Percentiles rank a stretch among this genome's conserved stretches.
phyloP scores from a whole-genome alignment of 345 rosid genomes.

The Arabis hirsuta region DNA sequence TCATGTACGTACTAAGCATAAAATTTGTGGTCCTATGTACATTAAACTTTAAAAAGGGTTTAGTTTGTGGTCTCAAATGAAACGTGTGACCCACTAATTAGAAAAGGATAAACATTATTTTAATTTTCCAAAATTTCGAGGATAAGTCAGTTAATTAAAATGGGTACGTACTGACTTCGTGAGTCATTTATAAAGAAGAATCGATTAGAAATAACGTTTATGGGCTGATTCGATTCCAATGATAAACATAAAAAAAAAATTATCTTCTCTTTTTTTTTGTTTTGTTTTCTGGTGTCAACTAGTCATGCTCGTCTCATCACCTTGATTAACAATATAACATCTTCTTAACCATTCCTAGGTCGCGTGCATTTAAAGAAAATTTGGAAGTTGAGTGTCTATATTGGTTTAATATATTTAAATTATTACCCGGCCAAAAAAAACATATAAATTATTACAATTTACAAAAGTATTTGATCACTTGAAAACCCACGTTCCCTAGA shows the following conservation, averaged over 20 bases:
- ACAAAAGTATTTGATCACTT: not conserved
- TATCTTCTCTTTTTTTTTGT: not conserved
- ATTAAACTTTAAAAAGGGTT: slow-evolving; percentile 11
- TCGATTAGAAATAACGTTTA: slow-evolving; percentile 9
- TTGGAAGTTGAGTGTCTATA: not conserved
- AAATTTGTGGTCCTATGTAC: slow-evolving; percentile 1
- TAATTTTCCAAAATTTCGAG: not conserved
- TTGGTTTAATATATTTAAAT: slow-evolving; percentile 1
- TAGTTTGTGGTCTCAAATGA: slow-evolving; percentile 37
- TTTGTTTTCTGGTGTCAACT: slow-evolving; percentile 16
- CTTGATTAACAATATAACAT: slow-evolving; percentile 14
- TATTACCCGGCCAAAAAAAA: not conserved
- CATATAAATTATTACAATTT: not conserved
- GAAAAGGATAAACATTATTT: slow-evolving; percentile 22
- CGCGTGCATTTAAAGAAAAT: slow-evolving; percentile 5
- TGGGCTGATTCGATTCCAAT: slow-evolving; percentile 42
- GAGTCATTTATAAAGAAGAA: slow-evolving; percentile 39
- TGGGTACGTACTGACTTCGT: slow-evolving; percentile 36
- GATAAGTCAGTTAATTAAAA: slow-evolving; percentile 37
- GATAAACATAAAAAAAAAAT: not conserved
- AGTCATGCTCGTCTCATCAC: slow-evolving; percentile 29
- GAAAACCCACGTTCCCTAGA: slow-evolving; percentile 14
- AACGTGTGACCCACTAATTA: slow-evolving; percentile 46
- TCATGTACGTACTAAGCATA: slow-evolving; percentile 13
- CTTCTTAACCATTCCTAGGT: slow-evolving; percentile 1